phyloP scores from a whole-genome alignment of 2,329 filamentous ascomycete species.

The Fusarium sacchari region DNA sequence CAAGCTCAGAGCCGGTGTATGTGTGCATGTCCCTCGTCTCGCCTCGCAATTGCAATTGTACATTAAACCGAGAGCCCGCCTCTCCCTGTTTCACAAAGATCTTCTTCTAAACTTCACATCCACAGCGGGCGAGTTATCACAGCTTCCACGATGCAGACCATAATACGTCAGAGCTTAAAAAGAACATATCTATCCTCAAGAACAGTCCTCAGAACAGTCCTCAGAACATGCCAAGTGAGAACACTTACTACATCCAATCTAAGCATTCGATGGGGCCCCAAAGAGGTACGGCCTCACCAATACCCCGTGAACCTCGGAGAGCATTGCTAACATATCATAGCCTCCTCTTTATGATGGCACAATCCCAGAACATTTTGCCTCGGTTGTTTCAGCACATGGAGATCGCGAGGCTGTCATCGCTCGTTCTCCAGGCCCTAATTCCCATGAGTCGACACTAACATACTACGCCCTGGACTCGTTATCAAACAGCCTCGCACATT shows the following conservation, averaged over 20 bases:
- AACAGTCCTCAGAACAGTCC: slow-evolving; percentile 7
- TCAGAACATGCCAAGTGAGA: slow-evolving; percentile 22
- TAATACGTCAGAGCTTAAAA: slow-evolving; percentile 25
- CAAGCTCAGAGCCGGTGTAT: neutral
- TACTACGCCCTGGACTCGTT: slow-evolving; percentile 79
- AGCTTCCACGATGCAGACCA: slow-evolving; percentile 27
- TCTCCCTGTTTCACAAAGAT: neutral
- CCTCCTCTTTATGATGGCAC: slow-evolving; percentile 74
- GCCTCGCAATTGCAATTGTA: neutral
- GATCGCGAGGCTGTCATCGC: slow-evolving; percentile 70
- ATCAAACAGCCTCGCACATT: slow-evolving; percentile 80
- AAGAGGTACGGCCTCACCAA: slow-evolving; percentile 39
- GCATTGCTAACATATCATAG: slow-evolving; percentile 53
- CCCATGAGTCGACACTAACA: slow-evolving; percentile 73
- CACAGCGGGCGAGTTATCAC: neutral
- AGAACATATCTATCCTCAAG: slow-evolving; percentile 5
- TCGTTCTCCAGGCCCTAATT: slow-evolving; percentile 54
- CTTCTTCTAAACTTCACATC: neutral
- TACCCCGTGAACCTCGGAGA: neutral
- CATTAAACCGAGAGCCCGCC: neutral
- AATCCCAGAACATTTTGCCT: slow-evolving; percentile 76
- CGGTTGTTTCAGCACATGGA: slow-evolving; percentile 70
- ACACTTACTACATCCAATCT: slow-evolving; percentile 34
- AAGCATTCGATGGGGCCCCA: slow-evolving; percentile 46
- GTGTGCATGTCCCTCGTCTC: neutral